phyloP scores from a whole-genome alignment of 495 filamentous ascomycete species.

The Penicillium antarcticum region DNA sequence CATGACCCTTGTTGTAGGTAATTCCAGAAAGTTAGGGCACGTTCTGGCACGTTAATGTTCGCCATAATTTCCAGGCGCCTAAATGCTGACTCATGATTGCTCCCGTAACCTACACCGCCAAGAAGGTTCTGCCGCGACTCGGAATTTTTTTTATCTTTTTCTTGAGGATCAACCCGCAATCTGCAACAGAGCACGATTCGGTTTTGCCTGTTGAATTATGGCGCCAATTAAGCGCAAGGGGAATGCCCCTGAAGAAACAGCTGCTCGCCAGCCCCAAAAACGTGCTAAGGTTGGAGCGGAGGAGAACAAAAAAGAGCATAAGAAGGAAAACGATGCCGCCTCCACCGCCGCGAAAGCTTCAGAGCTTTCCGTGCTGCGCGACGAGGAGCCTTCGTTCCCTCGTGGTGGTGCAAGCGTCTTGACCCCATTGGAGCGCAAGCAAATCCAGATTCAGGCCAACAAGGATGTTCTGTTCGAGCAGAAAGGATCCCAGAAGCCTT shows the following conservation, averaged over 20 bases:
- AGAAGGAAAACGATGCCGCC: slow-evolving; percentile 26
- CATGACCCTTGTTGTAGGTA: no score
- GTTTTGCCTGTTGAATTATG: slow-evolving; percentile 38
- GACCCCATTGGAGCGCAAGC: slow-evolving; percentile 91
- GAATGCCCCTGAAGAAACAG: slow-evolving; percentile 35
- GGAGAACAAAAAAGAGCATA: slow-evolving; percentile 31
- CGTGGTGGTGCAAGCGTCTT: slow-evolving; percentile 87
- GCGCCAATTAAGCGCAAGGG: slow-evolving; percentile 53
- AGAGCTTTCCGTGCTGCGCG: slow-evolving; percentile 53
- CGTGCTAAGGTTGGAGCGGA: slow-evolving; percentile 44
- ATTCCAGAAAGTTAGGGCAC: not conserved
- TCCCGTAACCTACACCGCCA: slow-evolving; percentile 11
- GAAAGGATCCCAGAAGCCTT: slow-evolving; percentile 51
- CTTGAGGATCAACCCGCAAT: slow-evolving; percentile 24
- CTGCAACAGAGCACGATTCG: slow-evolving; percentile 25
- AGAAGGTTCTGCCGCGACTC: slow-evolving; percentile 21
- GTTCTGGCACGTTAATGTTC: no score
- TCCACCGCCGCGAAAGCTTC: slow-evolving; percentile 36
- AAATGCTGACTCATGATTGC: not conserved
- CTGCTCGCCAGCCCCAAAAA: slow-evolving; percentile 42
- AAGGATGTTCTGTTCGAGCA: slow-evolving; percentile 93
- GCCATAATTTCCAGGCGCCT: not conserved
- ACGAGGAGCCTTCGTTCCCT: slow-evolving; percentile 87
- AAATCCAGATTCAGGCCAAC: slow-evolving; percentile 91
- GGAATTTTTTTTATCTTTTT: slow-evolving; percentile 41